Conservation (phyloP, 768 basidiomycete genomes). For the Podaxis rugospora region DNA sequence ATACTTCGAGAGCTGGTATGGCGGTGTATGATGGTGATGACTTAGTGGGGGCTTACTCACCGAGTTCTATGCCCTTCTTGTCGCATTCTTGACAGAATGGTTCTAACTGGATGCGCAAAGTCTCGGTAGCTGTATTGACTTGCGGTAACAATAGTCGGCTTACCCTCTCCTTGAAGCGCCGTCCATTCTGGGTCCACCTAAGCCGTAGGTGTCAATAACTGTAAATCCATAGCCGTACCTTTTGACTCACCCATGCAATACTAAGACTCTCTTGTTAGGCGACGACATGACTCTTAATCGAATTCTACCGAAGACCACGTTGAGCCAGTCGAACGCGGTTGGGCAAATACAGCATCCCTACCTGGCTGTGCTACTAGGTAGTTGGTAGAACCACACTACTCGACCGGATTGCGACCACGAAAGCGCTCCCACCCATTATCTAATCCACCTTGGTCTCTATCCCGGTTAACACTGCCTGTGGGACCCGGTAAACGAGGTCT, state of each 20-base stretch:
- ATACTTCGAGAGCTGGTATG: neutral
- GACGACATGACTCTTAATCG: neutral
- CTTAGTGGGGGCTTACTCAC: neutral
- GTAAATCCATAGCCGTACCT: neutral
- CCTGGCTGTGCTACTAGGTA: neutral
- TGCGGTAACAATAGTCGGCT: neutral
- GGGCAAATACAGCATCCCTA: neutral
- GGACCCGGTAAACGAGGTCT: neutral
- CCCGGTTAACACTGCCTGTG: neutral
- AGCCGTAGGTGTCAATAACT: neutral
- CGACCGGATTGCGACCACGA: neutral
- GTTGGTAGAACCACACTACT: neutral
- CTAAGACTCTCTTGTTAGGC: constrained; percentile 5
- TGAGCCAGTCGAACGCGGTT: neutral
- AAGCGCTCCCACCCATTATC: neutral
- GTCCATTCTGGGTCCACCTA: constrained; percentile 8
- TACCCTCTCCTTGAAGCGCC: constrained; percentile 2
- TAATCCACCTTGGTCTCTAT: neutral
- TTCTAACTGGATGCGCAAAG: neutral
- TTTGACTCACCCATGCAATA: constrained; percentile 7
- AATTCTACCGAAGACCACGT: neutral
- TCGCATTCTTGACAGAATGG: constrained; percentile 9
- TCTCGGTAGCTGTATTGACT: neutral
- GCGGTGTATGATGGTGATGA: neutral
- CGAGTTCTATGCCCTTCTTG: constrained; percentile 5